Base-by-base conservation (phyloP, 495 filamentous ascomycete species). In the Neurospora intermedia region DNA sequence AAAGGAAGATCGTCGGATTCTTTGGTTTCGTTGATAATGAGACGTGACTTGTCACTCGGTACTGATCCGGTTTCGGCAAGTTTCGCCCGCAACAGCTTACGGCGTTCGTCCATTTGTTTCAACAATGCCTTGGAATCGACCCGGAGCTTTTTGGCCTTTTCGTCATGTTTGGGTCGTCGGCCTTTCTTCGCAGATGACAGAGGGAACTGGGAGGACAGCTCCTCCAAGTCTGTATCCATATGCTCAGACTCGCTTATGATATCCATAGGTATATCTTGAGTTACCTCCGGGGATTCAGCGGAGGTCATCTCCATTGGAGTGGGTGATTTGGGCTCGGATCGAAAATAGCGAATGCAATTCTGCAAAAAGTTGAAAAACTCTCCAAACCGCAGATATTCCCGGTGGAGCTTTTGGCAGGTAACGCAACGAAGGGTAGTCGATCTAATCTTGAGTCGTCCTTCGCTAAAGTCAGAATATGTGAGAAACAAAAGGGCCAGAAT, bases 21-120 rank as follows among this genome's bases (percentile, higher is more conserved):
- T 72, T 92, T 89, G n/a, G 87, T 87, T 71, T 90, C 89, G 77
- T 92, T 94, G 75, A 96, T 88, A 16, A 91, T 88, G 62, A 94
- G 87, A 15, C 82, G 80, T 76, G 80, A 73, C 23, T 79, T 79
- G n/a, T 86, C 84, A 66, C 77, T 80, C 4, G 82, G 78, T 54
- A 82, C 81, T 27, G 75, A 80, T 38, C 84, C 83, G 35, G 84
- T 75, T 7, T 76, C 75, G 11, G 75, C 75, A 4, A 88, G 71
- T 40, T 77, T 80, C 69, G 80, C 76, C 69, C 86, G 86, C 2
- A 91, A 77, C n/a, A 78, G 77, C 70, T 79, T 77, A 72, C 83
- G 82, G 35, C 89, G 86, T 41, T 81, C 75, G n/a, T 85, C 84
- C 73, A 88, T 84, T 66, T 87, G 80, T 48, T 80, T 74, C 38